Evolutionary conservation across 1,284 basidiomycete species (phyloP), one percentile per base, ranked within the genome.

Genomic region (Ganoderma meredithae): DNA sequence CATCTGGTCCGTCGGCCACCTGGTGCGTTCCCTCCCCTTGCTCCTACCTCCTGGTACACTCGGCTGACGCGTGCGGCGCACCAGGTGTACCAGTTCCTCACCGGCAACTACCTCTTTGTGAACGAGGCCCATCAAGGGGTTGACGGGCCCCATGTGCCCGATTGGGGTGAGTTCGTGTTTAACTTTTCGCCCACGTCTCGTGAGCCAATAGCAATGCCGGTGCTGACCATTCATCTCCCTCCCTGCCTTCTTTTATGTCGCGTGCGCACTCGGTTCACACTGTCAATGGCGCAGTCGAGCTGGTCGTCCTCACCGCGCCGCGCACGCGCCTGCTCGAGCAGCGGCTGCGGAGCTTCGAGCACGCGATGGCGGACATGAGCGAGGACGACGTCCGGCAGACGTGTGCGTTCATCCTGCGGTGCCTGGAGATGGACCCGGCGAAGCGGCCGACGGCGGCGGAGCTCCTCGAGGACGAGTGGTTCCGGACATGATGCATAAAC

Each of bases 1-100:
- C 59, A 66, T 71, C 40, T 73, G 72, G 72, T 55, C 68, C 1
- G 25, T 73, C 9, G 72, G 72, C 13, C 69, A 68, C 62, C 49
- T 66, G 63, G 72, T 73, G 27, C 5, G 66, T 49, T 33, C 1
- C 68, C 43, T n/a, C 1, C 3, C 27, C 15, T n/a, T n/a, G n/a
- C n/a, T n/a, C 25, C 27, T 19, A 19, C 9, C 27, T 44, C 0
- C 7, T 0, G 5, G 19, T 19, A 19, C 15, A 15, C 19, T 19
- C 5, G 15, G 17, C 44, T 10, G 19, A 19, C 7, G 19, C 44
- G 7, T n/a, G 44, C 19, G 19, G 44, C 19, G 19, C 9, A 7
- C 36, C 63, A 72, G 71, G 41, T 62, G 6, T 72, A 65, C 40
- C 63, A 72, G 39, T 65, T 49, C 62, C 63, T 72, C 40, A 63